Base-by-base conservation (phyloP, 331 rosid genomes). In the Malus hybrid region DNA sequence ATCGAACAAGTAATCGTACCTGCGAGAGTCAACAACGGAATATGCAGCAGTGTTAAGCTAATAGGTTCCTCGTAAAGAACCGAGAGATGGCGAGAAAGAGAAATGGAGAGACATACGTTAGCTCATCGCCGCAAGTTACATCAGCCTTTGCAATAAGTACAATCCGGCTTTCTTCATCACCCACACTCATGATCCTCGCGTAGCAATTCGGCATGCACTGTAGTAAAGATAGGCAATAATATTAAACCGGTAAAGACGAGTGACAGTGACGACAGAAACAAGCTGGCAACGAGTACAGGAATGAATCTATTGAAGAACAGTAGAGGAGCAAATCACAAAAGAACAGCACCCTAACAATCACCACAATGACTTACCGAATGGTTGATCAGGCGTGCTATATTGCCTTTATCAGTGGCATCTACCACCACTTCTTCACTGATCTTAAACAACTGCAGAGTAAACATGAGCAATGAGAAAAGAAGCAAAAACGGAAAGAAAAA, bases 121-220 rank as follows among this genome's bases (percentile, higher is more conserved):
- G 84, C 85, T 95, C 99, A 20, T 95, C 99, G 5, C 94, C 96
- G 2, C 94, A 71, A 50, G 86, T 75, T 46, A 95, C 97, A 1
- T 72, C 85, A 10, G 98, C 82, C 93, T 92, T 95, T 7, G 99
- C 98, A 28, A 95, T 92, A 78, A 95, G 99, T 30, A 95, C 99
- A 16, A 95, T 95, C 77, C 98, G 87, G 85, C 98, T 95, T 79
- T 95, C 93, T 1, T 95, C 98, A 16, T 86, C 94, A 33, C 99
- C 99, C 63, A 95, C 99, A 74, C 99, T 90, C 99, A 95, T 95
- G 84, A 95, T 95, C 83, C 99, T 92, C 67, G 99, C 99, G 60
- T 95, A 95, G 89, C 99, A 92, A 88, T 95, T 95, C 72, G 97
- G 99, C 96, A 90, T 87, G 69, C 99, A 95, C 99, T 95, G 82